Evolutionary conservation across 768 basidiomycete genomes (phyloP), one percentile per base, ranked within the genome.

Genomic region (Trichaptum fuscoviolaceum): DNA sequence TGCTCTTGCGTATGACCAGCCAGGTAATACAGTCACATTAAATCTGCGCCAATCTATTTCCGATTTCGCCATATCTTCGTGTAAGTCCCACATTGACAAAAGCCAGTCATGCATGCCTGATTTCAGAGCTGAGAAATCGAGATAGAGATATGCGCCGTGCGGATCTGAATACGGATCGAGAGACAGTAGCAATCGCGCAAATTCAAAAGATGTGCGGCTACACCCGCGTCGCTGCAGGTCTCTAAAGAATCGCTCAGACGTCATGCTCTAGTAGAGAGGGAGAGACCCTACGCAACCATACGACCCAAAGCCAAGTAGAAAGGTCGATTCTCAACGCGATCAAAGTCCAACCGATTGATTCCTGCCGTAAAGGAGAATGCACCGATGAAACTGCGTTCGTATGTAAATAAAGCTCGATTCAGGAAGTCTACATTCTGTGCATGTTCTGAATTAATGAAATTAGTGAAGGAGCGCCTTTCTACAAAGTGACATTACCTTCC

Each of bases 401-500:
- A 97, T 0, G 95, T 88, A 78, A 96, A 98, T 18, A 99, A 75
- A 0, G 96, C 92, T n/a, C 95, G 86, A 65, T 94, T 91, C n/a
- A 95, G 87, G 71, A 87, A 93, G 67, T 97, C 95, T 3, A 92
- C 87, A 0, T 94, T 93, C 64, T 89, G 86, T 42, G 89, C 83
- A 71, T 95, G 87, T 73, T 97, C 95, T 93, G 65, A 12, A 68
- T 15, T 35, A 35, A 52, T 58, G 57, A 67, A 68, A 63, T 10
- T 8, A 67, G 57, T 24, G 57, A 30, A 65, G 15, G n/a, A n/a
- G 36, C 18, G 15, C 24, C 26, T 25, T 3, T 52, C 25, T 23
- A 58, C 42, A 58, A 36, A 57, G 24, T 6, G 9, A 2, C 65
- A 80, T 26, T 36, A 92, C 95, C 95, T 82, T 96, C 95, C 70